Evolutionary conservation across 805 yeast species (phyloP).

Genomic region (Sungouiozyma ichnusensis): DNA sequence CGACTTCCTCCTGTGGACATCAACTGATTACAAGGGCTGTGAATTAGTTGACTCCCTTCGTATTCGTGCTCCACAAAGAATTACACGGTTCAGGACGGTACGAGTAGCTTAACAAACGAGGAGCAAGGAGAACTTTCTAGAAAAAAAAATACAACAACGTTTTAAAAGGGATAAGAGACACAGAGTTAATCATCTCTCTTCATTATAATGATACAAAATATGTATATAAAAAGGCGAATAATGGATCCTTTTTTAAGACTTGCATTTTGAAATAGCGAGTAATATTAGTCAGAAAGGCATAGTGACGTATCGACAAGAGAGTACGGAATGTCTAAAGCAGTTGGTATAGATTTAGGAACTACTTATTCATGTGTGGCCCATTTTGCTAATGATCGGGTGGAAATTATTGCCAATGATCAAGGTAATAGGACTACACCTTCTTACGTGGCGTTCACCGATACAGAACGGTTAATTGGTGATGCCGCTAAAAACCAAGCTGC

Average conservation of each 20-base stretch:
- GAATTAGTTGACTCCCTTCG: too few species aligned
- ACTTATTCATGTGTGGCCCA: conserved; percentile 96
- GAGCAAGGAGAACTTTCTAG: not conserved
- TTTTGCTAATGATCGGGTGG: conserved; percentile 76
- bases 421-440: conserved; percentile 98
- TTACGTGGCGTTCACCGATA: conserved; percentile 86
- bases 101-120: not conserved
- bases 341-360: conserved; percentile 78
- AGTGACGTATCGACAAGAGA: conserved; percentile 1
- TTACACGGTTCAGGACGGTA: too few species aligned
- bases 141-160: not conserved
- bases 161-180: not conserved
- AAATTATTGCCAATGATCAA: conserved; percentile 94
- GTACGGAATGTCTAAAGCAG: conserved; percentile 44
- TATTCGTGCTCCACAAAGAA: too few species aligned
- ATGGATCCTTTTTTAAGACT: too few species aligned
- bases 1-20: too few species aligned
- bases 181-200: not conserved
- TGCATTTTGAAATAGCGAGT: not conserved
- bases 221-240: not conserved
- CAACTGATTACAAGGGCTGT: too few species aligned
- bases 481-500: conserved; percentile 98
- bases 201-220: not conserved
- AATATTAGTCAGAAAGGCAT: not conserved
- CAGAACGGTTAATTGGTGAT: conserved; percentile 90